A percentile compares a stretch with the other conserved stretches of the same genome.
Evolutionary conservation across 2,329 filamentous ascomycete species (phyloP).

Genomic region (Penicillium sp.): DNA sequence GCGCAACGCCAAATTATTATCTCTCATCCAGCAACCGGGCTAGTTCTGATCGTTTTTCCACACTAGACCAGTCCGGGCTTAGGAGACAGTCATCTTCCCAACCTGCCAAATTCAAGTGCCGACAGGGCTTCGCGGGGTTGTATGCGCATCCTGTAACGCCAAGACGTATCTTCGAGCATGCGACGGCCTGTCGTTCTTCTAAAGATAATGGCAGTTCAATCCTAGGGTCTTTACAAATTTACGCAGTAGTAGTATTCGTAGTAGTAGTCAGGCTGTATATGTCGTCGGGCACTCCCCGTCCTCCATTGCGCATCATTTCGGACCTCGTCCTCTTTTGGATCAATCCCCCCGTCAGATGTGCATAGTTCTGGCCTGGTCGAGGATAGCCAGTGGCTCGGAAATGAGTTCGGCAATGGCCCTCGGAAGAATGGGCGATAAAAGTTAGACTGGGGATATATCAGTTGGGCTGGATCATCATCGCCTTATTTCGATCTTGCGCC

Average conservation of each 20-base stretch:
- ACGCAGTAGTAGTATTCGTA: too few species aligned
- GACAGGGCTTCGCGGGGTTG: constrained; percentile 21
- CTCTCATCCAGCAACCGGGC: not conserved
- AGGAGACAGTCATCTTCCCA: constrained; percentile 12
- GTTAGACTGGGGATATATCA: not conserved
- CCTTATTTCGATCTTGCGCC: not conserved
- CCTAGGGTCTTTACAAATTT: not conserved
- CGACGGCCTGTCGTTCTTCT: not conserved
- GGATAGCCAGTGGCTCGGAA: constrained; percentile 2
- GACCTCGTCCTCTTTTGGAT: constrained; percentile 10
- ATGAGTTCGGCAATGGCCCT: not conserved
- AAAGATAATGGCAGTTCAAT: not conserved
- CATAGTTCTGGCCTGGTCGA: not conserved
- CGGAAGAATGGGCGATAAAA: not conserved
- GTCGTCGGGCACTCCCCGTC: constrained; percentile 1
- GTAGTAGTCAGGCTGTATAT: not conserved
- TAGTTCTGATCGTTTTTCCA: constrained; percentile 2
- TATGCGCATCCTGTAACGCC: not conserved
- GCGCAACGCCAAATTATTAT: not conserved
- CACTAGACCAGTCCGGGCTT: constrained; percentile 19
- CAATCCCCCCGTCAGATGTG: not conserved
- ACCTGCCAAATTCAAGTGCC: constrained; percentile 27
- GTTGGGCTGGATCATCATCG: not conserved
- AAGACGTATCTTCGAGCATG: not conserved
- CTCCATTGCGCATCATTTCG: constrained; percentile 12